Percentiles rank a stretch among this genome's conserved stretches.
These are phyloP conservation scores for Myotisia sp. DNA, from an alignment of 2,329 filamentous ascomycete species.

Conservation along the genomic window DNA sequence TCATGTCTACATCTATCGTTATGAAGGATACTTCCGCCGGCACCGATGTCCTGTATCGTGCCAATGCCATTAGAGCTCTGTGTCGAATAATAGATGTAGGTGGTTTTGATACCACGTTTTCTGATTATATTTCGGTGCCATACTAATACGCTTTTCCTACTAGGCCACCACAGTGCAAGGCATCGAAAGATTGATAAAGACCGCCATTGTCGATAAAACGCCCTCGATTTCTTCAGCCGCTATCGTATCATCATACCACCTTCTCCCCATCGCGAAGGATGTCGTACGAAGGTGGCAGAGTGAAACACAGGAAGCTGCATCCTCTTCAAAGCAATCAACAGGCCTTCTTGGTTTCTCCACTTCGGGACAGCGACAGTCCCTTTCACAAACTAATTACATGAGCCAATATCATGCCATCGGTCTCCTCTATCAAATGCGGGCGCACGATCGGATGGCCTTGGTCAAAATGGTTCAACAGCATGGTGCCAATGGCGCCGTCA, in stretches of 20 bases:
- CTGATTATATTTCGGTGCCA: neutral
- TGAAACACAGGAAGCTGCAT: slow-evolving; percentile 92
- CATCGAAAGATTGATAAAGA: slow-evolving; percentile 97
- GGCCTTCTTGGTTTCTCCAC: slow-evolving; percentile 90
- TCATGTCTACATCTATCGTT: slow-evolving; percentile 98
- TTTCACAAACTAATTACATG: slow-evolving; percentile 83
- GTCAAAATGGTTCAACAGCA: slow-evolving; percentile 99
- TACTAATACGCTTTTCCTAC: slow-evolving; percentile 12
- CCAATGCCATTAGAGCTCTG: slow-evolving; percentile 88
- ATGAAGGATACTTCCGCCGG: slow-evolving; percentile 98
- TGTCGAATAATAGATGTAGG: slow-evolving; percentile 92
- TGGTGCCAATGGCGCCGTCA: slow-evolving; percentile 75
- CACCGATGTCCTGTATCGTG: slow-evolving; percentile 83
- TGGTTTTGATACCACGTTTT: slow-evolving; percentile 11
- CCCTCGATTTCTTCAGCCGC: slow-evolving; percentile 93
- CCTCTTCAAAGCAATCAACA: slow-evolving; percentile 71
- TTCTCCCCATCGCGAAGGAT: slow-evolving; percentile 88
- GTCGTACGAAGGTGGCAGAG: slow-evolving; percentile 96
- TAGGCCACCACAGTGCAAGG: slow-evolving; percentile 90
- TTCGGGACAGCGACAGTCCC: slow-evolving; percentile 53
- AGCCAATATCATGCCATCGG: slow-evolving; percentile 97
- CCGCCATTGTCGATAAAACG: slow-evolving; percentile 97
- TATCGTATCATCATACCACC: slow-evolving; percentile 91
- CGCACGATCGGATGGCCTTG: slow-evolving; percentile 91
- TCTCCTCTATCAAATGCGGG: slow-evolving; percentile 92